Evolutionary conservation across 1,284 basidiomycete species (phyloP), one percentile per base, ranked within the genome.

Genomic region (Ustilago sp.): DNA sequence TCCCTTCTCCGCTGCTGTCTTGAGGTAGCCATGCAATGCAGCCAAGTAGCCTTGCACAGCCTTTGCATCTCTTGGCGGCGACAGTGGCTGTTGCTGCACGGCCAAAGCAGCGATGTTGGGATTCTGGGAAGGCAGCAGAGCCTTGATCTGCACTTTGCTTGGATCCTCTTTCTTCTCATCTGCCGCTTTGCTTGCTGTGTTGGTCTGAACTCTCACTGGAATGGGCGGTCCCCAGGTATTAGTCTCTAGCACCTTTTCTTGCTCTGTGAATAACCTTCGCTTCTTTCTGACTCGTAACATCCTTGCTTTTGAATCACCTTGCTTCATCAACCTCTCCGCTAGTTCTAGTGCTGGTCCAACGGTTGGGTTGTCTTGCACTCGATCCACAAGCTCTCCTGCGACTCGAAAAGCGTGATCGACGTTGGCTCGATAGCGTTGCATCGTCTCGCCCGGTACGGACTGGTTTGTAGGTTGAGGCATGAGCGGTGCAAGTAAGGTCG

Each of bases 351-450:
- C 74, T 3, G 38, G 36, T 4, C 56, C 74, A 11, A 61, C 70
- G 11, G 54, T 50, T 2, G 47, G 35, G 7, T 39, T 51, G n/a
- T 68, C 74, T 19, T 61, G 43, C 6, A 65, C 47, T 3, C 74
- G 56, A 13, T 36, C 54, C 3, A 64, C 62, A 17, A 77, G 48
- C 41, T 77, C 66, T 31, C 38, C 54, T 1, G 69, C 59, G 0
- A 73, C 59, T n/a, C 65, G 69, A 31, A 77, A 69, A 5, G 74
- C 74, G n/a, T 77, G 74, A 4, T 77, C 69, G 5, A 77, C 69
- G 41, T 59, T 68, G 17, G 56, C 63, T 13, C 74, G 60, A 23
- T 77, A 77, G 6, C 74, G 43, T 32, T 69, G 65, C 59, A 77
- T 59, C 9, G 19, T 36, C 31, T 76, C 68, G 13, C 43, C 64